Conservation (phyloP, 2,329 filamentous ascomycete species). For the Colletotrichum brevisporum region DNA sequence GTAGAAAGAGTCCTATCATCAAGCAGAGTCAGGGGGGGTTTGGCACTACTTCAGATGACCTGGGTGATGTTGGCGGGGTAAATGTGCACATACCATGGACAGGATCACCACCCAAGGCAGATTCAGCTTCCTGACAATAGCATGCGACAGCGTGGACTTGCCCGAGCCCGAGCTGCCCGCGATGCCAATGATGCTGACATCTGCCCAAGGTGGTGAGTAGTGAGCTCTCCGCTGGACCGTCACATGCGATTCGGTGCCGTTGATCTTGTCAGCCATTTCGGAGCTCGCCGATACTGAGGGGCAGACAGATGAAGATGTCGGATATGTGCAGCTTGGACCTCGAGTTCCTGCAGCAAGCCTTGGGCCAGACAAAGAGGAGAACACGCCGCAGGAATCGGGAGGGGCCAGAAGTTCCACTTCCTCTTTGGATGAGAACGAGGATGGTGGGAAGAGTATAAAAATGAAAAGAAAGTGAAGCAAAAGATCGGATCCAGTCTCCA, state of each 20-base stretch:
- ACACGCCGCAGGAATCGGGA: slow-evolving; percentile 14
- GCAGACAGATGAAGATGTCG: slow-evolving; percentile 6
- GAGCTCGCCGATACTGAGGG: slow-evolving; percentile 29
- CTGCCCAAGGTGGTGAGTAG: slow-evolving; percentile 95
- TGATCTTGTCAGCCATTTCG: slow-evolving; percentile 35
- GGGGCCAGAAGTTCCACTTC: neutral
- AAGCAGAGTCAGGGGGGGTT: slow-evolving; percentile 14
- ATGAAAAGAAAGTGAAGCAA: slow-evolving; percentile 18
- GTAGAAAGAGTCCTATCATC: slow-evolving; percentile 90
- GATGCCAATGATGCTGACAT: slow-evolving; percentile 96
- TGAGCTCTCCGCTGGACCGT: slow-evolving; percentile 74
- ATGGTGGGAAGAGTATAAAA: neutral
- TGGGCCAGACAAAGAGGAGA: neutral
- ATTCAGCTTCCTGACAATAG: slow-evolving; percentile 90
- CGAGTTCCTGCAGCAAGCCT: slow-evolving; percentile 24
- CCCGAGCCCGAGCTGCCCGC: slow-evolving; percentile 95
- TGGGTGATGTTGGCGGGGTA: slow-evolving; percentile 29
- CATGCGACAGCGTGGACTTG: slow-evolving; percentile 93
- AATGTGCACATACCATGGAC: slow-evolving; percentile 79
- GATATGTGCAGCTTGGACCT: slow-evolving; percentile 28
- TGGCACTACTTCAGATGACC: neutral
- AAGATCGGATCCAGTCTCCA: slow-evolving; percentile 36
- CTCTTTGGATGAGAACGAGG: slow-evolving; percentile 7
- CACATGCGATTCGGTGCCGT: slow-evolving; percentile 53
- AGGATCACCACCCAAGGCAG: slow-evolving; percentile 98